Evolutionary conservation across 2,329 filamentous ascomycete genomes (phyloP).

Genomic region (Pestalotiopsis sp.): DNA sequence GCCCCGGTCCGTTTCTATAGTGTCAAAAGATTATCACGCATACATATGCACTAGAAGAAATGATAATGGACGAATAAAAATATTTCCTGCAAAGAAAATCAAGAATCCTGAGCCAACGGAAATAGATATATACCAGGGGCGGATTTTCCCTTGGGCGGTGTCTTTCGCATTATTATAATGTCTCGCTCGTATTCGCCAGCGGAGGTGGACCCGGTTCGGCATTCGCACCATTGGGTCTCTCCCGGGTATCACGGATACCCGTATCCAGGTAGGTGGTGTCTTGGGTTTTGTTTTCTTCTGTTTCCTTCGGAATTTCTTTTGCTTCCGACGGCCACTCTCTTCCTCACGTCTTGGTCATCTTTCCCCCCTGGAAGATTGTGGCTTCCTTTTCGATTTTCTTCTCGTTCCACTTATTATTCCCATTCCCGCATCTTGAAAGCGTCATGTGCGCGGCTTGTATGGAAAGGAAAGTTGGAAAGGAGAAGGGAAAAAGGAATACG

Average conservation of each 20-base stretch:
- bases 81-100: too few species aligned
- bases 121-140: neutral
- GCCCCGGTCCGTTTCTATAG: neutral
- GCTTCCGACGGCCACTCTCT: neutral
- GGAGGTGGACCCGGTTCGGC: neutral
- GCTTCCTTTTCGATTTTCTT: neutral
- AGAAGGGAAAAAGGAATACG: neutral
- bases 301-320: neutral
- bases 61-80: too few species aligned
- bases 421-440: neutral
- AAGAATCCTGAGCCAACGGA: too few species aligned
- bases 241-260: neutral
- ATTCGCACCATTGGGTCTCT: neutral
- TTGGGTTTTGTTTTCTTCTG: neutral
- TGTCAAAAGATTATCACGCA: neutral
- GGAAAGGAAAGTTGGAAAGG: neutral
- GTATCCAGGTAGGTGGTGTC: neutral
- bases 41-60: too few species aligned
- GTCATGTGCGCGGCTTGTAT: neutral
- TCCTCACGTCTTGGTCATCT: neutral
- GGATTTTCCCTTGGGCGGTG: neutral
- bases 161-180: neutral
- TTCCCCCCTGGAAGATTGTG: too few species aligned
- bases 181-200: neutral
- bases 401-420: too few species aligned